Evolutionary conservation across 2,329 filamentous ascomycete species (phyloP), one percentile per base, ranked within the genome.

Genomic region (Fusarium irregulare): DNA sequence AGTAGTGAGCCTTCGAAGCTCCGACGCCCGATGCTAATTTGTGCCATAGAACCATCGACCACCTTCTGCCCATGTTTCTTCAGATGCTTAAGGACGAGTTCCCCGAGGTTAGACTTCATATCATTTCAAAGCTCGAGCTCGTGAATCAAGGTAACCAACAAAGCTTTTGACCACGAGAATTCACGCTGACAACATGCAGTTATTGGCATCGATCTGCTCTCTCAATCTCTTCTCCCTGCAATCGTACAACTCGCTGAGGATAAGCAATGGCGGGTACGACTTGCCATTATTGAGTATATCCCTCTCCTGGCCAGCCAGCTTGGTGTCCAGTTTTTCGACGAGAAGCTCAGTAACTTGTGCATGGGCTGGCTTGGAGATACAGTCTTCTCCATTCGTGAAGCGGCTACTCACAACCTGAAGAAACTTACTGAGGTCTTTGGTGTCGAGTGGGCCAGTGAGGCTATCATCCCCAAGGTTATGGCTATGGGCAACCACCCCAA

Each of bases 71-170:
- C 56, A 99, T 99, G 95, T 98, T 99, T 82, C 87, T 99, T 56
- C 93, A 97, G 80, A 99, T 99, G 96, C 90, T 99, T 76, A 99
- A 98, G 87, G 96, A 99, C 77, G 96, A 99, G 78, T 98, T 98
- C 81, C 96, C 96, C 23, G 96, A 99, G 79, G 96, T 99, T 54
- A 92, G 96, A 68, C 89, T 99, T 64, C 97, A 99, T 83, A 99
- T 99, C 80, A 99, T 99, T 78, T 98, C 96, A n/a, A 99, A 99
- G 83, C 90, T 99, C 58, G 97, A 99, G 84, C 89, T 97, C 69
- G 96, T 99, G 71, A 99, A 99, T 83, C 93, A 98, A 83, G 93
- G 93, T 94, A 84, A 69, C 83, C n/a, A 45, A 18, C 23, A 34
- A 16, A 23, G 23, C 9, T 45, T 30, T 21, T 32, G 25, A 16